Percentiles rank a stretch among this genome's conserved stretches.
Evolutionary conservation across 169 alveolate genomes (phyloP).

Genomic region (Plasmodium gallinaceum): DNA sequence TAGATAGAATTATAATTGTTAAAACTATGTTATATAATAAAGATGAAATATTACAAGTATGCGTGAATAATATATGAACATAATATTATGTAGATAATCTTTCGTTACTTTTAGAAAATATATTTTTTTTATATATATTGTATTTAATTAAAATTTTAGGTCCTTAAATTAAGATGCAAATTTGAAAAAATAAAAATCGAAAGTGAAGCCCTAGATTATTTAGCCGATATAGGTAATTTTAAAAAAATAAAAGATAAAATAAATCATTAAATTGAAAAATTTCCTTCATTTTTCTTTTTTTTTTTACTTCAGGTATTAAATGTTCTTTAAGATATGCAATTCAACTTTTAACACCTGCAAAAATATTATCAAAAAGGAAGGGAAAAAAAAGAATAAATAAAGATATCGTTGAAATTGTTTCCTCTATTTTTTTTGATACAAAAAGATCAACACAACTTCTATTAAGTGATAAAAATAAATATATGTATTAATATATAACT

Average conservation of each 20-base stretch:
- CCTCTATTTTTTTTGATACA: slow-evolving; percentile 95
- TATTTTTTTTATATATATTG: slow-evolving; percentile 8
- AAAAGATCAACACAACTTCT: slow-evolving; percentile 94
- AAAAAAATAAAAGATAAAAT: slow-evolving; percentile 94
- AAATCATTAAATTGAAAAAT: slow-evolving; percentile 90
- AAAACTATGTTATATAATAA: slow-evolving; percentile 96
- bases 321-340: slow-evolving; percentile 85
- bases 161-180: slow-evolving; percentile 68
- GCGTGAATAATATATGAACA: neutral
- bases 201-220: slow-evolving; percentile 66
- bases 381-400: slow-evolving; percentile 89
- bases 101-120: neutral
- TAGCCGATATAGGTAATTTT: slow-evolving; percentile 70
- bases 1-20: slow-evolving; percentile 97
- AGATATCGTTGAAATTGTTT: slow-evolving; percentile 94
- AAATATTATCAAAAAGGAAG: slow-evolving; percentile 93
- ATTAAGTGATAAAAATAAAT: slow-evolving; percentile 87
- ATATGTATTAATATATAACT: slow-evolving; percentile 41
- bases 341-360: slow-evolving; percentile 96
- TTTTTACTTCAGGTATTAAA: slow-evolving; percentile 34
- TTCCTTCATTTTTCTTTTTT: slow-evolving; percentile 3
- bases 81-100: neutral
- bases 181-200: slow-evolving; percentile 73
- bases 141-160: slow-evolving; percentile 30
- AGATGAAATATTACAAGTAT: slow-evolving; percentile 88